Evolutionary conservation across 2,329 filamentous ascomycete species (phyloP).

Genomic region (Venturia carpophila): DNA sequence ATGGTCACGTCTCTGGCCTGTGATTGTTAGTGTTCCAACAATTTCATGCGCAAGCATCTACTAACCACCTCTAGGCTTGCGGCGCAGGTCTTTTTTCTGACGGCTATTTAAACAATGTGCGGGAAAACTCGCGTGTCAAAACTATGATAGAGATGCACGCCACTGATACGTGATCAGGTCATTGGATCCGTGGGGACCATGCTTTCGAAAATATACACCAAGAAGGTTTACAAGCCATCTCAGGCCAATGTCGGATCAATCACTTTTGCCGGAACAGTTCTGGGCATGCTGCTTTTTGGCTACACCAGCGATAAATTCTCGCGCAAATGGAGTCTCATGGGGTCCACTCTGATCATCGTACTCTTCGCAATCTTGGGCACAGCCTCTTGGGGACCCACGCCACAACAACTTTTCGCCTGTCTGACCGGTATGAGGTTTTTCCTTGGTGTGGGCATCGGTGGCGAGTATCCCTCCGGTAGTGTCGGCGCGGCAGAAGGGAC

Average conservation of each 20-base stretch:
- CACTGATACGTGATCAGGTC: slow-evolving; percentile 36
- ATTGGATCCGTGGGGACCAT: slow-evolving; percentile 83
- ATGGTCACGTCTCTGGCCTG: slow-evolving; percentile 16
- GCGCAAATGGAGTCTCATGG: slow-evolving; percentile 70
- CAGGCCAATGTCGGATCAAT: slow-evolving; percentile 71
- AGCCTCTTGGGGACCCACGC: slow-evolving; percentile 64
- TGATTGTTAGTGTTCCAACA: slow-evolving; percentile 9
- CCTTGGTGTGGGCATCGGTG: slow-evolving; percentile 59
- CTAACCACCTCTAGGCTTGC: slow-evolving; percentile 17
- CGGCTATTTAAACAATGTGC: slow-evolving; percentile 81
- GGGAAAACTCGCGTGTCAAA: slow-evolving; percentile 20
- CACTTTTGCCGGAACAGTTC: slow-evolving; percentile 76
- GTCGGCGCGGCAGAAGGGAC: slow-evolving; percentile 79
- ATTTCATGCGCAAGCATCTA: background rate
- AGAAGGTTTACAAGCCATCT: slow-evolving; percentile 62
- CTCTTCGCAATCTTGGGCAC: slow-evolving; percentile 74
- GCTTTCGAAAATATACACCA: slow-evolving; percentile 59
- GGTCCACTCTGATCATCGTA: slow-evolving; percentile 75
- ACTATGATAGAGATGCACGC: background rate
- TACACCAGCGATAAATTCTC: slow-evolving; percentile 78
- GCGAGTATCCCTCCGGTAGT: slow-evolving; percentile 74
- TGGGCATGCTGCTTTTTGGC: slow-evolving; percentile 75
- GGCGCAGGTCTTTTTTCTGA: slow-evolving; percentile 87
- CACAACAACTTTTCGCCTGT: slow-evolving; percentile 65
- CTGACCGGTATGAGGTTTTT: slow-evolving; percentile 81